Evolutionary conservation across 495 filamentous ascomycete species (phyloP), one percentile per base, ranked within the genome.

Genomic region (Lichina pygmaea): DNA sequence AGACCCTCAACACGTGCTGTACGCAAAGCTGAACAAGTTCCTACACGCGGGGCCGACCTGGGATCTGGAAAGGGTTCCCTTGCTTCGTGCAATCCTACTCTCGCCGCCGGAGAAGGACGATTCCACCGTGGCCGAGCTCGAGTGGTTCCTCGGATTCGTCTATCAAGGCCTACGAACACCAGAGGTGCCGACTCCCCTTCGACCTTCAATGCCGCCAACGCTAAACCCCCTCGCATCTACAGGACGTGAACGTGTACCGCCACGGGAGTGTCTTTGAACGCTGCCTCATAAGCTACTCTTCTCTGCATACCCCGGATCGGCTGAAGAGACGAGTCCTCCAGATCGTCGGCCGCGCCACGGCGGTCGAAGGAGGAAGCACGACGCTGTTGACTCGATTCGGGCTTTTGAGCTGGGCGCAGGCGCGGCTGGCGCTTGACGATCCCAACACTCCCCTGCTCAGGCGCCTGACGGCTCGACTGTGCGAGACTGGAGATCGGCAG

Each of bases 201-300:
- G 36, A 15, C 6, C 10, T 6, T 43, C 16, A 24, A 37, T 45
- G 44, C 13, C 3, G 2, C 13, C 33, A 12, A 31, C 15, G 12
- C 16, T 15, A 45, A 12, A 2, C 16, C 2, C 3, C 5, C 33
- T 45, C 30, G 12, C 16, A 44, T 33, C 12, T 7, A 7, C 42
- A 74, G 61, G 89, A 95, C 54, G 66, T 94, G 58, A 71, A 78
- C 13, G 65, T 89, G n/a, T 89, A 86, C 59, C 77, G 84, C 45
- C 75, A 73, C 43, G 70, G 78, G 38, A 75, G 77, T 42, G 66
- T 91, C 9, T 78, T 93, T 47, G 84, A 92, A 58, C 70, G 75
- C 44, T 53, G 92, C 17, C 68, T 93, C 38, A 68, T 71, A 2
- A 60, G 86, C 41, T 80, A 78, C 45, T 66, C 63, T 39, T 81